phyloP scores from a whole-genome alignment of 1,284 basidiomycete genomes.

The Marasmius fiardii region DNA sequence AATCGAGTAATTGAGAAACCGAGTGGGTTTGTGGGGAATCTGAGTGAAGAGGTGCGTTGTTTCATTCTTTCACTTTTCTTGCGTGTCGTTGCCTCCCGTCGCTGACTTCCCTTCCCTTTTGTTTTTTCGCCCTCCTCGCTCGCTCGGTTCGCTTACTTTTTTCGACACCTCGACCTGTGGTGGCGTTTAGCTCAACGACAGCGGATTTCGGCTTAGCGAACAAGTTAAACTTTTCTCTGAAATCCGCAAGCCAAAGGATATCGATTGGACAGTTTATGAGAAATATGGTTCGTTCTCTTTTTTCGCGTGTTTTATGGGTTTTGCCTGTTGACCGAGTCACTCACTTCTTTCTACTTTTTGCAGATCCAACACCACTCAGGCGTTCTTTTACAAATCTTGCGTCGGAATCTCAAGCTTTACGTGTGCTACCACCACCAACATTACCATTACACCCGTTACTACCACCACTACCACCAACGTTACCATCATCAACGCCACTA shows the following conservation, averaged over 20 bases:
- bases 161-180: no score
- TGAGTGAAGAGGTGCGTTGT: slow-evolving; percentile 19
- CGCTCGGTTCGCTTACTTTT: slow-evolving; percentile 14
- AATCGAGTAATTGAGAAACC: slow-evolving; percentile 30
- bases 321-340: no score
- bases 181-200: slow-evolving; percentile 33
- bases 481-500: neutral
- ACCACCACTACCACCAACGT: neutral
- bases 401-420: neutral
- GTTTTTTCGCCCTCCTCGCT: neutral
- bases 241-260: slow-evolving; percentile 30
- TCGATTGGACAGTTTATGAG: slow-evolving; percentile 52
- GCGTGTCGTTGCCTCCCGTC: neutral
- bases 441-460: neutral
- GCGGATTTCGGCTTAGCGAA: slow-evolving; percentile 40
- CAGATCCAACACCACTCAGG: no score
- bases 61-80: neutral
- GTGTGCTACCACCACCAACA: neutral
- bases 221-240: slow-evolving; percentile 34
- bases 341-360: no score
- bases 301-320: no score
- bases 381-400: no score
- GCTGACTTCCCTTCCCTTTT: neutral
- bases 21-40: slow-evolving; percentile 25
- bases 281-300: slow-evolving; percentile 35